These are phyloP conservation scores for Pseudogymnoascus sp. DNA, from an alignment of 2,329 filamentous ascomycete genomes.

Conservation along the genomic window DNA sequence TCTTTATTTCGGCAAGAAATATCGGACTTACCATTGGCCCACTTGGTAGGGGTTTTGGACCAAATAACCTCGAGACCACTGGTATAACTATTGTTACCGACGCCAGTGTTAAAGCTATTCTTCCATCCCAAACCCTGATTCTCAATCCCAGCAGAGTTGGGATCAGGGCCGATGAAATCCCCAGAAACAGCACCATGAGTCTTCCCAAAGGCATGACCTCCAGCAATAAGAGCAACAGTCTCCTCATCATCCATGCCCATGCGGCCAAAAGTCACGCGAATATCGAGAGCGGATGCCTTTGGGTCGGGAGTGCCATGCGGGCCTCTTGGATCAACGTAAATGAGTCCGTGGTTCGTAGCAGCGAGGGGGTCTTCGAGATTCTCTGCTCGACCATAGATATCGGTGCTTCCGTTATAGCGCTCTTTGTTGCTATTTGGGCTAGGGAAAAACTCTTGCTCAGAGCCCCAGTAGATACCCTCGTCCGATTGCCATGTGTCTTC, in stretches of 20 bases:
- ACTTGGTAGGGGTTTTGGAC: conserved; percentile 49
- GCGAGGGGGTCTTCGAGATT: conserved; percentile 42
- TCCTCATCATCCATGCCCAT: conserved; percentile 58
- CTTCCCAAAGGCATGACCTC: conserved; percentile 54
- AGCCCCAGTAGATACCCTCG: conserved; percentile 54
- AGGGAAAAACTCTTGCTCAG: conserved; percentile 48
- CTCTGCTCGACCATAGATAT: conserved; percentile 15
- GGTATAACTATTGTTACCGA: conserved; percentile 48
- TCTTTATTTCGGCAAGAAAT: not conserved
- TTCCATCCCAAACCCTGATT: conserved; percentile 47
- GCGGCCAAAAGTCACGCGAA: conserved; percentile 49
- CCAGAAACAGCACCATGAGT: conserved; percentile 48
- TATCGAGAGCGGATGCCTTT: conserved; percentile 46
- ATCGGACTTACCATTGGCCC: conserved; percentile 37
- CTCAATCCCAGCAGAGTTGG: conserved; percentile 41
- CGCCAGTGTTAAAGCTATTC: conserved; percentile 43
- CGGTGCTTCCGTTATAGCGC: conserved; percentile 41
- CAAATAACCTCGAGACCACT: conserved; percentile 50
- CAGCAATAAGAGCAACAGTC: conserved; percentile 51
- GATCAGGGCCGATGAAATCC: conserved; percentile 43
- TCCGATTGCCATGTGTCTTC: conserved; percentile 51
- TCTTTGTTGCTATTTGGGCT: conserved; percentile 37
- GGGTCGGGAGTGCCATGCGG: conserved; percentile 50
- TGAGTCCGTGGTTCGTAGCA: conserved; percentile 51
- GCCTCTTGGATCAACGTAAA: conserved; percentile 55